These are phyloP conservation scores for Takakia lepidozioides DNA, from an alignment of 225 moss, liverwort and hornwort species.

Conservation along the genomic window DNA sequence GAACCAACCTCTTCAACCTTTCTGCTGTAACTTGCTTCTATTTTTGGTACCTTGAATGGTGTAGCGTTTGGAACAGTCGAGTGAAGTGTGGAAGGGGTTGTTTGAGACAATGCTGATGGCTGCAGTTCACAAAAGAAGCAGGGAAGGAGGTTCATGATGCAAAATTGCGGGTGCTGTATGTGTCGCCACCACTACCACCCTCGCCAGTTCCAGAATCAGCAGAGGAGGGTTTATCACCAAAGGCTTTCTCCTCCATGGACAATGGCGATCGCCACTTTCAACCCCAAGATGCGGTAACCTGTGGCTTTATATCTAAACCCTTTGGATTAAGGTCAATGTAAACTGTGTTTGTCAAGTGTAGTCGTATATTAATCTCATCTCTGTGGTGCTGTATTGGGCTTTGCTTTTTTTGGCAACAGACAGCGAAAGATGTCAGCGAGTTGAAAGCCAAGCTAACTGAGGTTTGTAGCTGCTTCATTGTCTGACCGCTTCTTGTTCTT, in stretches of 20 bases:
- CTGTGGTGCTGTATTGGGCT: too few species aligned
- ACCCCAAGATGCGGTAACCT: conserved; percentile 46
- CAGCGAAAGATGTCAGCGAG: conserved; percentile 61
- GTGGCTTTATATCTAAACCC: background rate
- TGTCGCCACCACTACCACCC: conserved; percentile 91
- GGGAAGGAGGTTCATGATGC: conserved; percentile 80
- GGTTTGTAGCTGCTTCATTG: conserved; percentile 20
- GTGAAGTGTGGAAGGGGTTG: too few species aligned
- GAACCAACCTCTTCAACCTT: too few species aligned
- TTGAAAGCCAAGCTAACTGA: conserved; percentile 90
- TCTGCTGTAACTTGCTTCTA: too few species aligned
- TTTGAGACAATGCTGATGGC: too few species aligned
- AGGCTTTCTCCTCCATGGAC: conserved; percentile 29
- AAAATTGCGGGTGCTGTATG: conserved; percentile 83
- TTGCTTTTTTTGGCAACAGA: conserved; percentile 21
- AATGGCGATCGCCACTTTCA: conserved; percentile 65
- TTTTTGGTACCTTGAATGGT: too few species aligned
- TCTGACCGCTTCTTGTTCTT: too few species aligned
- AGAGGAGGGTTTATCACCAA: conserved; percentile 68
- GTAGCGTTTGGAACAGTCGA: too few species aligned
- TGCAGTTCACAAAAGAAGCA: conserved; percentile 87
- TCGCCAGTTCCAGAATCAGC: conserved; percentile 92
- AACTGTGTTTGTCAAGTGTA: too few species aligned
- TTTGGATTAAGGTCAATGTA: background rate
- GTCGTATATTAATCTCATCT: too few species aligned